Evolutionary conservation across 2,329 filamentous ascomycete species (phyloP), one percentile per base, ranked within the genome.

Genomic region (Coniochaeta sp.): DNA sequence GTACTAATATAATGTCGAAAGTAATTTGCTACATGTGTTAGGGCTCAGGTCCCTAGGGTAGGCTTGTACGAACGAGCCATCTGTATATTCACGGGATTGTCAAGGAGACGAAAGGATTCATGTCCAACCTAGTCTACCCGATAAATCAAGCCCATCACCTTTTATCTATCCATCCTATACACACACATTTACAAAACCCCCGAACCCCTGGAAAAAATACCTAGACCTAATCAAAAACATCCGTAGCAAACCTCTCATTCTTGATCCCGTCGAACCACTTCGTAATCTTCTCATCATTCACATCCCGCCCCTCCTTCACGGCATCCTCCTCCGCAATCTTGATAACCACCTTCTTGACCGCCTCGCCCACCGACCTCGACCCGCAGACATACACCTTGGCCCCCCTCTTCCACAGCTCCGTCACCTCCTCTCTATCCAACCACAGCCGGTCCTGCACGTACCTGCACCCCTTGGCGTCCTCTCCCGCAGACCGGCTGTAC

Each of bases 301-400:
- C 47, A 8, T 69, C 69, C 0, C 68, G 65, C 31, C 68, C 68
- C 61, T 70, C 70, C 62, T 65, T 64, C 59, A 67, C 67, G 14
- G 31, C 36, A 54, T 64, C 66, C 58, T 74, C 72, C 28, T 72
- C 66, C 6, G 75, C 71, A 26, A 77, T 70, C 57, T 66, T 67
- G 17, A 77, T 64, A 16, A 71, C 61, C 17, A 63, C 64, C 59
- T 73, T 71, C 60, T 74, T 71, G 5, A 81, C 74, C 1, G 69
- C 74, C 47, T 77, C 73, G 1, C 74, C 77, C 3, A 82, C 70
- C 8, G 67, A 68, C 14, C 76, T 72, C 43, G 79, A 81, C 0
- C 87, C 86, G 66, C 86, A 89, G 0, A 89, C 82, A 67, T 82
- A 89, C 5, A 87, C 71, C 67, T 81, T 81, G 0, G 83, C 73